Evolutionary conservation across 2,329 filamentous ascomycete genomes (phyloP), one percentile per base, ranked within the genome.

Genomic region (Atkinsonella texensis): DNA sequence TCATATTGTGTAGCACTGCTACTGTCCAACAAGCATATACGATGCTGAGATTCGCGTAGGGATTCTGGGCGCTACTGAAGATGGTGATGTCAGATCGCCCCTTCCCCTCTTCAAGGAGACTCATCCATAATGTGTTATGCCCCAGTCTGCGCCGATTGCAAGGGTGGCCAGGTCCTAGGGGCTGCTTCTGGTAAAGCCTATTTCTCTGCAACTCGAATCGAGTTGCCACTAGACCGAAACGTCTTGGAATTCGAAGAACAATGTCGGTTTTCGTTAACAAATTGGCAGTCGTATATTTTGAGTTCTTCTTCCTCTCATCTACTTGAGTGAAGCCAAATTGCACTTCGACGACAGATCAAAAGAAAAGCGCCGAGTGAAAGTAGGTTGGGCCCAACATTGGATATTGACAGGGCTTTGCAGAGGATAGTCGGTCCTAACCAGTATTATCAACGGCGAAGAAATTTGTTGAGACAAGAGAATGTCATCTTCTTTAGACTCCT

Each of bases 401-500:
- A 13, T 43, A 28, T 11, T 23, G 11, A 43, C 12, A 4, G 41
- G 12, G 18, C 18, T 43, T 12, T 20, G 9, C n/a, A 7, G 18
- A 7, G 17, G 41, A 28, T 28, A 28, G 28, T 28, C 7, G 28
- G 40, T 23, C 10, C 9, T 43, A 3, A 13, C 41, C 41, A 18
- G 12, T 20, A 20, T 10, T 5, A 43, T 43, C 17, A 20, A 43
- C 6, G 18, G 17, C 20, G 3, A 10, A 43, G 18, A 15, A 9
- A 43, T 11, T 23, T 43, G 12, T 43, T 20, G 8, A 43, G 3
- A 23, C 11, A 6, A 43, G 17, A 20, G 20, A 31, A 43, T 40
- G n/a, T 5, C 17, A 15, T 13, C n/a, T 8, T 43, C 46, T n/a
- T 57, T 58, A 69, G 41, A 69, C 60, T 10, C 67, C 67, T 3